These are phyloP conservation scores for Dittrichia graveolens DNA, from an alignment of 129 eudicot species.

Conservation along the genomic window DNA sequence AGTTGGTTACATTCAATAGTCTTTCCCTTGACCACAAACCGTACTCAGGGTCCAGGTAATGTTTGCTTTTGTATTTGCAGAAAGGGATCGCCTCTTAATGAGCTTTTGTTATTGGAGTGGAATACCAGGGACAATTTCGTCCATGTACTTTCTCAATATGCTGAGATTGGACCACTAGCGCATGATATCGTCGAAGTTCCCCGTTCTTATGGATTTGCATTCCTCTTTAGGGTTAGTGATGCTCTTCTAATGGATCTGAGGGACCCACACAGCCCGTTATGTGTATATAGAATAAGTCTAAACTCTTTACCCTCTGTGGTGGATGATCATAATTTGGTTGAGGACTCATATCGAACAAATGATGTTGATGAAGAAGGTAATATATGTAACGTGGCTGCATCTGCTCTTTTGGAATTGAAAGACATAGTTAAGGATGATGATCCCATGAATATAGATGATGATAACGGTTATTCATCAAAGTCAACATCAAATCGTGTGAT, in stretches of 20 bases:
- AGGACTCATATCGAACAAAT: slow-evolving; percentile 54
- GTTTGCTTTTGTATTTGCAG: slow-evolving; percentile 48
- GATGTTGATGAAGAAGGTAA: slow-evolving; percentile 91
- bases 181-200: slow-evolving; percentile 83
- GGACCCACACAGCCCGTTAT: slow-evolving; percentile 68
- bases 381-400: slow-evolving; percentile 89
- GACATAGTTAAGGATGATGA: slow-evolving; percentile 77
- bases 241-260: slow-evolving; percentile 80
- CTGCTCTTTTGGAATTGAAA: slow-evolving; percentile 87
- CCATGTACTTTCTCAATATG: slow-evolving; percentile 63
- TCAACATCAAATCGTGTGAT: slow-evolving; percentile 66
- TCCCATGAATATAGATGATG: slow-evolving; percentile 87
- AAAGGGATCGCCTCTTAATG: slow-evolving; percentile 66
- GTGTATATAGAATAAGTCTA: slow-evolving; percentile 71
- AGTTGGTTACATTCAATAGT: slow-evolving; percentile 19
- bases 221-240: slow-evolving; percentile 86
- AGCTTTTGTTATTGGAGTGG: slow-evolving; percentile 84
- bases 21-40: background rate
- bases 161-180: slow-evolving; percentile 79
- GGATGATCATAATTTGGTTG: slow-evolving; percentile 66
- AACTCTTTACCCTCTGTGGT: slow-evolving; percentile 45
- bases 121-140: slow-evolving; percentile 49
- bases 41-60: slow-evolving; percentile 6
- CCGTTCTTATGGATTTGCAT: slow-evolving; percentile 72
- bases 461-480: slow-evolving; percentile 37